phyloP scores from a whole-genome alignment of 108 stramenopile genomes.

The Cyclotella kingstonii region DNA sequence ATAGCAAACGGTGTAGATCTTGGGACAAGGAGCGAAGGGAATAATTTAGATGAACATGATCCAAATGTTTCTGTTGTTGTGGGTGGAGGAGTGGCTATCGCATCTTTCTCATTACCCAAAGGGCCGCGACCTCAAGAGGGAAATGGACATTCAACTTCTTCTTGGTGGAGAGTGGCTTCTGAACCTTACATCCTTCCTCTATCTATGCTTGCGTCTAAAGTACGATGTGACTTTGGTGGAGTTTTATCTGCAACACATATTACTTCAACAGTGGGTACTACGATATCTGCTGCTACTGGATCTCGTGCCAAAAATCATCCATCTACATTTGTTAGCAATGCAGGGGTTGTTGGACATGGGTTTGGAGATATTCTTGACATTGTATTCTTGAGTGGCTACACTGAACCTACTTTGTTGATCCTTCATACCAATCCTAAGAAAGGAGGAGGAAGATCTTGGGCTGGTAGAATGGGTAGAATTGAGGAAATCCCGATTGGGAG shows the following conservation, averaged over 20 bases:
- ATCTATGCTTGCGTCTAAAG: slow-evolving; percentile 36
- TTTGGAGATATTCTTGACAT: slow-evolving; percentile 76
- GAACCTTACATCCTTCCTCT: slow-evolving; percentile 81
- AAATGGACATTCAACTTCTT: slow-evolving; percentile 2
- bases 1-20: slow-evolving; percentile 7
- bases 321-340: background rate
- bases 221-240: slow-evolving; percentile 19
- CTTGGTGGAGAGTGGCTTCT: slow-evolving; percentile 62
- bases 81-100: slow-evolving; percentile 80
- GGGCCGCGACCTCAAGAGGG: slow-evolving; percentile 24
- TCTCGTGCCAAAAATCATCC: slow-evolving; percentile 17
- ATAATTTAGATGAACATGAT: slow-evolving; percentile 12
- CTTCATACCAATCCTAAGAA: slow-evolving; percentile 66
- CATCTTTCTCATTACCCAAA: slow-evolving; percentile 47
- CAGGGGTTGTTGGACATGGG: slow-evolving; percentile 48
- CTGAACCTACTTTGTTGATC: slow-evolving; percentile 71
- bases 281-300: no score
- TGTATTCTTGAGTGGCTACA: slow-evolving; percentile 71
- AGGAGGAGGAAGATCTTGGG: slow-evolving; percentile 53
- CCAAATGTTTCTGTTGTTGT: slow-evolving; percentile 65
- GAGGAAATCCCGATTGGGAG: slow-evolving; percentile 26
- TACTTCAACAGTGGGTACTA: no score
- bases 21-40: slow-evolving; percentile 13
- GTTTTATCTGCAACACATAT: no score
- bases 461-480: slow-evolving; percentile 69